Evolutionary conservation across 306 rosid genomes (phyloP), one percentile per base, ranked within the genome.

Genomic region (Parietaria judaica): DNA sequence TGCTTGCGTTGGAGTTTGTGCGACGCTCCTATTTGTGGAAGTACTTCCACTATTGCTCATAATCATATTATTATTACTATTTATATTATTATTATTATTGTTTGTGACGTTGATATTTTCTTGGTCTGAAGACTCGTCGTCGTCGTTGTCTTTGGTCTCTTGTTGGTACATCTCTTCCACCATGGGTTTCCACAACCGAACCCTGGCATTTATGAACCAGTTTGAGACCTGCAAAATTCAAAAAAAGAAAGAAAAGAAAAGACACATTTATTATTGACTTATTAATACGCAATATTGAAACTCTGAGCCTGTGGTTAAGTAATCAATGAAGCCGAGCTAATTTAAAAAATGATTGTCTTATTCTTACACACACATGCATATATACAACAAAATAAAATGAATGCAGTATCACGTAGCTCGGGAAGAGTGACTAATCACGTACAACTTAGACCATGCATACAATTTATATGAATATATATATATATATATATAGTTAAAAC

Each of bases 101-200:
- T 10, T 59, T 46, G 46, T 45, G 43, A 56, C 60, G 36, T 36
- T 56, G 13, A 34, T 56, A 37, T 35, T 36, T 5, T 49, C 53
- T 45, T 48, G 66, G 37, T 67, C 80, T 60, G 53, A 11, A 3
- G 41, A 50, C 5, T 61, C 15, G 67, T 62, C 6, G 4, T 49
- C 53, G 9, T 46, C 63, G 63, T 81, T 84, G 53, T 89, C 95
- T 70, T 86, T 86, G 44, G 71, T 66, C 73, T 94, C 99, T 79
- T 89, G 94, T 68, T 94, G 97, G 75, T 94, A 94, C 99, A 94
- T 94, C 53, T 94, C 97, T 75, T 94, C 99, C 59, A 94, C 99
- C 99, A 94, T 94, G 72, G 99, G 99, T 84, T 94, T 94, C 99
- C 99, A 94, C 99, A 94, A 82, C 65, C 99, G 78, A 61, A 94